Evolutionary conservation across 2,329 filamentous ascomycete species (phyloP).

Genomic region (Metarhizium rileyi): DNA sequence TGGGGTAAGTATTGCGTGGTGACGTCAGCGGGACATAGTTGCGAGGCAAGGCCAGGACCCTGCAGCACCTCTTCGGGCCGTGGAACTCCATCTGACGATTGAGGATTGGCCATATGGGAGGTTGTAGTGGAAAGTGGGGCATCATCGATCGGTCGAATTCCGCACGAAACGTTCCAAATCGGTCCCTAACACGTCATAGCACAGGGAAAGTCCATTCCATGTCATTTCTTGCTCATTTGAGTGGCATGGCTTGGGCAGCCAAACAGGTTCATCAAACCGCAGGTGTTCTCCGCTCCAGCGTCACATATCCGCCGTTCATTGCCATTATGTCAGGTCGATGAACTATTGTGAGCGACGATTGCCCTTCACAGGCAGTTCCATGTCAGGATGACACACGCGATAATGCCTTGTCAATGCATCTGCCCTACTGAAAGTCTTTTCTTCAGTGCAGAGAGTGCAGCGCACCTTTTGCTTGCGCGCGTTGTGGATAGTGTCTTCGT

Average conservation of each 20-base stretch:
- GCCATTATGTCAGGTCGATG: no score
- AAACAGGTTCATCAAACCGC: not conserved
- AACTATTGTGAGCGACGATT: no score
- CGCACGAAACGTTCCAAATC: conserved; percentile 1
- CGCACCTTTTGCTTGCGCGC: conserved; percentile 88
- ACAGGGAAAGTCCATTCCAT: conserved; percentile 18
- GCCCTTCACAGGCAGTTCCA: conserved; percentile 65
- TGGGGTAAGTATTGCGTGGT: conserved; percentile 9
- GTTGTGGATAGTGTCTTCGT: conserved; percentile 97
- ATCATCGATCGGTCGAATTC: conserved; percentile 3
- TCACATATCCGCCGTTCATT: not conserved
- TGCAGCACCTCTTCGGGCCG: conserved; percentile 2
- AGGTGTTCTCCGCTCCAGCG: not conserved
- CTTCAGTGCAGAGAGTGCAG: conserved; percentile 85
- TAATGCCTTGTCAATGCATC: conserved; percentile 93
- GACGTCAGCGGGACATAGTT: conserved; percentile 17
- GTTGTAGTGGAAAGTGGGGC: not conserved
- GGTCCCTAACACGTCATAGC: conserved; percentile 3
- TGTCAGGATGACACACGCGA: conserved; percentile 84
- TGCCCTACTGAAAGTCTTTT: conserved; percentile 93
- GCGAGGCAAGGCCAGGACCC: conserved; percentile 10
- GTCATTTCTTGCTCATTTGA: conserved; percentile 12
- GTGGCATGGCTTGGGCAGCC: not conserved
- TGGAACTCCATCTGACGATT: not conserved
- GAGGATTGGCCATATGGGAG: not conserved